phyloP scores from a whole-genome alignment of 345 rosid species.

The Eutrema yunnanense region DNA sequence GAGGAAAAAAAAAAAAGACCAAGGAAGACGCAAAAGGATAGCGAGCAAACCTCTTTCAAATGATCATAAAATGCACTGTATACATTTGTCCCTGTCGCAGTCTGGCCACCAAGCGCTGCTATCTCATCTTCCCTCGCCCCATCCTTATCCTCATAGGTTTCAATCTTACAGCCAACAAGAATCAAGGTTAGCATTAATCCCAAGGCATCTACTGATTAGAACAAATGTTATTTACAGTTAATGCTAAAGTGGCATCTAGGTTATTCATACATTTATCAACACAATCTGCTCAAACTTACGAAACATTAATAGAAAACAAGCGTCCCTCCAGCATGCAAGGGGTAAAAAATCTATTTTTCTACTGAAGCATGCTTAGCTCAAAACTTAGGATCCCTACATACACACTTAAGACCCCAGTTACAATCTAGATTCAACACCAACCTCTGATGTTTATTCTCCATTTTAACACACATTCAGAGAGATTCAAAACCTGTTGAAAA shows the following conservation, averaged over 20 bases:
- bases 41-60: slow-evolving; percentile 65
- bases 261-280: not conserved
- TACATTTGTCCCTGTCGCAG: slow-evolving; percentile 64
- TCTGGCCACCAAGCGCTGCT: slow-evolving; percentile 88
- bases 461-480: not conserved
- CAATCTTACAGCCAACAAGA: slow-evolving; percentile 39
- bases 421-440: not conserved
- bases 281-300: not conserved
- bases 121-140: slow-evolving; percentile 89
- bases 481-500: not conserved
- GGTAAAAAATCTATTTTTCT: not conserved
- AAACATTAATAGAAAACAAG: not conserved
- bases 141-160: slow-evolving; percentile 83
- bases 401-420: not conserved
- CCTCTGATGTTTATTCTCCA: not conserved
- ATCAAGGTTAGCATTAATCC: slow-evolving; percentile 2
- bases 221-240: not conserved
- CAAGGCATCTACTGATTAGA: not conserved
- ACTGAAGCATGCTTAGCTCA: slow-evolving; percentile 5
- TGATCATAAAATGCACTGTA: slow-evolving; percentile 88
- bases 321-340: not conserved
- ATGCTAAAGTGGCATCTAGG: not conserved
- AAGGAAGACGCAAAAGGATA: not conserved
- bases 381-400: not conserved
- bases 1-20: not conserved